Percentiles rank a stretch among this genome's conserved stretches.
phyloP scores from a whole-genome alignment of 495 filamentous ascomycete genomes.

The Annulohypoxylon maeteangense region DNA sequence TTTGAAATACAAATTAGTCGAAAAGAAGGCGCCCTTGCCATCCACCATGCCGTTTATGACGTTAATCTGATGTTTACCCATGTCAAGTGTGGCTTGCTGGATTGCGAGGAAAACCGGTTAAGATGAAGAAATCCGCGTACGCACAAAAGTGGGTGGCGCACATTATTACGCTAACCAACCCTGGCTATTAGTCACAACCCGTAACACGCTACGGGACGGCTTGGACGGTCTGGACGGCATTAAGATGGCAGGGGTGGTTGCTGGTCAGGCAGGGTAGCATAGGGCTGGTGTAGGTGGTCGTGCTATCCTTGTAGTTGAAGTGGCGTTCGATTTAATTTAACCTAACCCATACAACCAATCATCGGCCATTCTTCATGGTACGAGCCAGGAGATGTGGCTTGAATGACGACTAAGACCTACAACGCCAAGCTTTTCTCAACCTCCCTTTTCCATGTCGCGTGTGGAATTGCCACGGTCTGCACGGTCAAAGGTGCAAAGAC shows the following conservation, averaged over 20 bases:
- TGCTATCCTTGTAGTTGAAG: conserved; percentile 5
- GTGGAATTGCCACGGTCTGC: not conserved
- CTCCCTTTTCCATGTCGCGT: conserved; percentile 16
- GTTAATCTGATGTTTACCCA: conserved; percentile 32
- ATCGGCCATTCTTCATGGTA: not conserved
- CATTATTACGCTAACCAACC: not conserved
- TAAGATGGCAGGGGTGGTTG: too few species aligned
- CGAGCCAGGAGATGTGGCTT: conserved; percentile 11
- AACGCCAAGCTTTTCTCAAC: conserved; percentile 3
- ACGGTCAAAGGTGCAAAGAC: conserved; percentile 11
- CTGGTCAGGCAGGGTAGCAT: not conserved
- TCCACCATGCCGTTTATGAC: conserved; percentile 38
- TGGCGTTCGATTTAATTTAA: conserved; percentile 24
- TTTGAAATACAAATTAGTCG: conserved; percentile 1
- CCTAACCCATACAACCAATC: conserved; percentile 11
- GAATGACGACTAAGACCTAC: conserved; percentile 15
- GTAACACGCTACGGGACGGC: not conserved
- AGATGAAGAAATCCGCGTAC: conserved; percentile 7
- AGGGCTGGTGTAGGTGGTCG: conserved; percentile 19
- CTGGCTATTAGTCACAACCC: not conserved
- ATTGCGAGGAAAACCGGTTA: conserved; percentile 41
- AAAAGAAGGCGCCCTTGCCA: not conserved
- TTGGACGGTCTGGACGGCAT: too few species aligned
- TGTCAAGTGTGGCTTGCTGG: conserved; percentile 38
- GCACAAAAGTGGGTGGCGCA: conserved; percentile 28